phyloP scores from a whole-genome alignment of 352 stramenopile genomes.

The Pythium aristosporum region DNA sequence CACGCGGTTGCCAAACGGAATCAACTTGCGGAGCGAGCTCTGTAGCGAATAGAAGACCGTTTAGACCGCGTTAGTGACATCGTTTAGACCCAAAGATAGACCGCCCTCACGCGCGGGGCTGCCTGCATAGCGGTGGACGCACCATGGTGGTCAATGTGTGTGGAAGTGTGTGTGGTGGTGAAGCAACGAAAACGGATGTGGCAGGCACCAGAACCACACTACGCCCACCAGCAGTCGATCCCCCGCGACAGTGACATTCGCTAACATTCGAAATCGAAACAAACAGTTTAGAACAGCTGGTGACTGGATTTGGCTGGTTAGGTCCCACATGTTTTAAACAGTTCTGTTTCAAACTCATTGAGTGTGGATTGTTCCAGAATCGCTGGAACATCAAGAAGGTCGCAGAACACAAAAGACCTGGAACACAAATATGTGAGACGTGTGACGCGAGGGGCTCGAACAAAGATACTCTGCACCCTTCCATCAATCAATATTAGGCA shows the following conservation, averaged over 20 bases:
- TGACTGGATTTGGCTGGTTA: not conserved
- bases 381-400: slow-evolving; percentile 9
- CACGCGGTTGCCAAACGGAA: slow-evolving; percentile 94
- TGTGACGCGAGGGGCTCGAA: slow-evolving; percentile 3
- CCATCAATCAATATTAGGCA: no score
- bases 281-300: slow-evolving; percentile 16
- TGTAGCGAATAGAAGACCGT: not conserved
- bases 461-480: no score
- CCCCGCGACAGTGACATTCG: slow-evolving; percentile 14
- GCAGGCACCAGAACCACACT: slow-evolving; percentile 6
- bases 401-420: not conserved
- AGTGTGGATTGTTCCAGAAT: slow-evolving; percentile 30
- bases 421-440: slow-evolving; percentile 7
- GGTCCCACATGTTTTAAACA: slow-evolving; percentile 15
- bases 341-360: no score
- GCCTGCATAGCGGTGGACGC: not conserved
- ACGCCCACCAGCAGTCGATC: slow-evolving; percentile 9
- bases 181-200: slow-evolving; percentile 28
- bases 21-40: slow-evolving; percentile 81
- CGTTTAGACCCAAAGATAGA: not conserved
- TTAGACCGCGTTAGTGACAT: not conserved
- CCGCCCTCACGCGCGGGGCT: not conserved
- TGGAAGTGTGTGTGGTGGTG: slow-evolving; percentile 13
- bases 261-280: slow-evolving; percentile 15
- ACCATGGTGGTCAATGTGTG: slow-evolving; percentile 23